A percentile compares a stretch with the other conserved stretches of the same genome.
phyloP scores from a whole-genome alignment of 129 eudicot genomes.

The Lactuca sativa region DNA sequence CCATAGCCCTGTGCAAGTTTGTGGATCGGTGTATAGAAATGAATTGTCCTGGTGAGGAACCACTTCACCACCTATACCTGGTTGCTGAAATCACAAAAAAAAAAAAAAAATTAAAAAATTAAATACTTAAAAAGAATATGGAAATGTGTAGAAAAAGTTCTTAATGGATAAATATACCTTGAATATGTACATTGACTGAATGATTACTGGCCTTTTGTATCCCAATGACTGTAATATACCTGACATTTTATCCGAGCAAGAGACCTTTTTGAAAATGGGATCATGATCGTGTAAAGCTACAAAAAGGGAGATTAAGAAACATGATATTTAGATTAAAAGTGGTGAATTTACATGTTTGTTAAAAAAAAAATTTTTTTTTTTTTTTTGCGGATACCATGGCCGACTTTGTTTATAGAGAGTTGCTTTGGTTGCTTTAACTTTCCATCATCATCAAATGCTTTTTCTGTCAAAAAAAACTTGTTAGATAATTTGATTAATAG shows the following conservation, averaged over 20 bases:
- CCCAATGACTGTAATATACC: constrained; percentile 61
- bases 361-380: too few species aligned
- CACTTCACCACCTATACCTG: constrained; percentile 97
- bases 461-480: constrained; percentile 46
- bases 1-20: constrained; percentile 97
- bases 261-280: constrained; percentile 66
- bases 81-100: constrained; percentile 64
- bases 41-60: constrained; percentile 98
- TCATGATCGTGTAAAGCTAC: constrained; percentile 87
- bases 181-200: constrained; percentile 98
- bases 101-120: not conserved
- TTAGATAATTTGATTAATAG: not conserved
- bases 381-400: constrained; percentile 68
- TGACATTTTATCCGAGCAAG: constrained; percentile 70
- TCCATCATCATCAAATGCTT: constrained; percentile 94
- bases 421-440: constrained; percentile 88
- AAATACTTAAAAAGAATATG: not conserved
- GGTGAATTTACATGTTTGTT: not conserved
- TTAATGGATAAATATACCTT: constrained; percentile 48
- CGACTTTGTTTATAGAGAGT: constrained; percentile 96
- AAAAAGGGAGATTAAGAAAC: constrained; percentile 17
- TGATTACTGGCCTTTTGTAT: constrained; percentile 83
- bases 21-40: constrained; percentile 82
- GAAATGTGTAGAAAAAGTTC: not conserved
- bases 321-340: not conserved